Evolutionary conservation across 1,284 basidiomycete species (phyloP), one percentile per base, ranked within the genome.

Genomic region (Polyporus tsugae): DNA sequence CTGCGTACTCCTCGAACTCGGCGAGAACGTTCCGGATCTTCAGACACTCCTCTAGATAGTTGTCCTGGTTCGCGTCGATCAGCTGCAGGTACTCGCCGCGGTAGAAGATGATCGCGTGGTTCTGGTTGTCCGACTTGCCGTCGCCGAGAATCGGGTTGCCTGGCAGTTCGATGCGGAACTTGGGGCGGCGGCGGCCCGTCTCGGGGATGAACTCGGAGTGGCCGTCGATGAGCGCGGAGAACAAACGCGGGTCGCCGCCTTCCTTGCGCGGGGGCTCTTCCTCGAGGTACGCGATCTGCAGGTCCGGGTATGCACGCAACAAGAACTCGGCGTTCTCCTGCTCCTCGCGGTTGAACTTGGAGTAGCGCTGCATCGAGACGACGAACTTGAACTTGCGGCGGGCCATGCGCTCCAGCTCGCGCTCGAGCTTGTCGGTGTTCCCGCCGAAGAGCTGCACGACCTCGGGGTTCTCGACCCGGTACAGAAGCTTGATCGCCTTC

Each of bases 61-160:
- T 98, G 85, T 99, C 97, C 86, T 99, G 97, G 83, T 99, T 99
- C 77, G 97, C 98, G 77, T 99, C 98, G 80, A 99, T 98, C 73
- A 99, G 94, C 84, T 99, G 97, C 13, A 99, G 86, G 82, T 98
- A 99, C 83, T 99, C 98, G 73, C 97, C 97, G 72, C 97, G 95
- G 83, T 99, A 97, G 86, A 99, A 99, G 82, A 99, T 92, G 81
- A 99, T 97, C 53, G 97, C 96, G 77, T 99, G 97, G 82, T 99
- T 99, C 88, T 99, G 98, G 83, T 99, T 99, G 86, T 99, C 97
- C 65, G 96, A 98, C 84, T 99, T 99, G 74, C 97, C 98, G 80
- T 99, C 98, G 73, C 98, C 98, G 63, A 99, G 89, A 83, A 99
- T 99, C 1, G 97, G 97, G 85, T 99, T 99, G 62, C 97, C 97